phyloP scores from a whole-genome alignment of 441 rosid genomes.

The Raphanus hybrid region DNA sequence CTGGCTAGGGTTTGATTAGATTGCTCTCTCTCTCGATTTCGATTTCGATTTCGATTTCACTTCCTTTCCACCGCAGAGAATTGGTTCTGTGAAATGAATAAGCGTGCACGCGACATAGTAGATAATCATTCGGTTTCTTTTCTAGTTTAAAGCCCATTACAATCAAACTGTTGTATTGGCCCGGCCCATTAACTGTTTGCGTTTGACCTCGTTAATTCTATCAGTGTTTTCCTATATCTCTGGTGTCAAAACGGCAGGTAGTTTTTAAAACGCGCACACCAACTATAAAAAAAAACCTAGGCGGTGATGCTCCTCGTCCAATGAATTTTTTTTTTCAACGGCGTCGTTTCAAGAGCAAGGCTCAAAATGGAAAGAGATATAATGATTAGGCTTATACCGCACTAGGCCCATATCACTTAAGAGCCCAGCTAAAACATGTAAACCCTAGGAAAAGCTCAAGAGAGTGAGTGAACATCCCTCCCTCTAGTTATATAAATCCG shows the following conservation, averaged over 20 bases:
- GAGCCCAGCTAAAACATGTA: neutral
- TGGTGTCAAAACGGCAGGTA: too few species aligned
- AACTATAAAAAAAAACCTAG: too few species aligned
- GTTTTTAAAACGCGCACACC: too few species aligned
- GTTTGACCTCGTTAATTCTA: too few species aligned
- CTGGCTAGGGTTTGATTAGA: slow-evolving; percentile 18
- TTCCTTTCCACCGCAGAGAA: neutral
- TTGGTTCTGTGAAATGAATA: neutral
- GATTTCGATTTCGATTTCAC: slow-evolving; percentile 1
- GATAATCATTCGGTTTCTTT: neutral
- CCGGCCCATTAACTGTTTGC: neutral
- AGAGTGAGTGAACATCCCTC: neutral
- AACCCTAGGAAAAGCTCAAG: slow-evolving; percentile 41
- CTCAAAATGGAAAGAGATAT: neutral
- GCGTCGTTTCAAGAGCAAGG: slow-evolving; percentile 2
- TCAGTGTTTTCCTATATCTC: too few species aligned
- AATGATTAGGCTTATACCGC: neutral
- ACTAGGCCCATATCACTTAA: neutral
- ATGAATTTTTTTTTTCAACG: neutral
- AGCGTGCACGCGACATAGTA: neutral
- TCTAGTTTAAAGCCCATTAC: neutral
- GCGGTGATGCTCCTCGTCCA: too few species aligned
- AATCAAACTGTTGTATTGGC: neutral
- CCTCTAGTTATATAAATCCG: slow-evolving; percentile 20
- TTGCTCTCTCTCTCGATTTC: neutral